Conservation (phyloP, 768 basidiomycete species). For the Mycena albidolilacea region DNA sequence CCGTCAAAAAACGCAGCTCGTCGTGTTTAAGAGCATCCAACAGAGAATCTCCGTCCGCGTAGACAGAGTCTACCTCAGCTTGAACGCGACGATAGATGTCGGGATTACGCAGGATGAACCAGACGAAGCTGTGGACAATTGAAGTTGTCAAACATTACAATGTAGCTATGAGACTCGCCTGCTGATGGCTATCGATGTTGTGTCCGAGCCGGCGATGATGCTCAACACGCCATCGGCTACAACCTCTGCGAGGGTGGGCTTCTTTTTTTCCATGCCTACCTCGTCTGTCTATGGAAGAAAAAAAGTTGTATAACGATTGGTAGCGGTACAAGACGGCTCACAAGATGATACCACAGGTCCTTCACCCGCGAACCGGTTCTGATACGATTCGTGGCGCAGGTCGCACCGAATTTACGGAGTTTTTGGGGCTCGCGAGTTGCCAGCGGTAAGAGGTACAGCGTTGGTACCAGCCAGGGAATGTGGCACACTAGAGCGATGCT, state of each 20-base stretch:
- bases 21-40: conserved; percentile 44
- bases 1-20: conserved; percentile 46
- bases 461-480: conserved; percentile 40
- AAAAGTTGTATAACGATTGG: too few relatives aligned
- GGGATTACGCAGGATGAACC: conserved; percentile 52
- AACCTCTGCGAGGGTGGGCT: conserved; percentile 52
- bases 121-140: conserved; percentile 45
- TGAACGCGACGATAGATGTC: conserved; percentile 50
- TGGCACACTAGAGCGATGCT: conserved; percentile 57
- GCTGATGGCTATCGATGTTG: conserved; percentile 52
- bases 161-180: background rate
- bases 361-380: conserved; percentile 45
- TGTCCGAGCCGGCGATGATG: conserved; percentile 61
- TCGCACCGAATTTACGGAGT: conserved; percentile 29
- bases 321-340: background rate
- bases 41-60: conserved; percentile 43
- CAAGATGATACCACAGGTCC: conserved; percentile 62
- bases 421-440: conserved; percentile 1
- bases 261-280: conserved; percentile 51
- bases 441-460: conserved; percentile 23
- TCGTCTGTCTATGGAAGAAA: conserved; percentile 53
- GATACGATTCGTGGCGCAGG: conserved; percentile 30
- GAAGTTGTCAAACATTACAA: background rate
- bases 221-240: conserved; percentile 55
- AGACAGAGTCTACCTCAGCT: conserved; percentile 50